These are phyloP conservation scores for Trametes sp. DNA, from an alignment of 1,284 basidiomycete species.

Conservation along the genomic window DNA sequence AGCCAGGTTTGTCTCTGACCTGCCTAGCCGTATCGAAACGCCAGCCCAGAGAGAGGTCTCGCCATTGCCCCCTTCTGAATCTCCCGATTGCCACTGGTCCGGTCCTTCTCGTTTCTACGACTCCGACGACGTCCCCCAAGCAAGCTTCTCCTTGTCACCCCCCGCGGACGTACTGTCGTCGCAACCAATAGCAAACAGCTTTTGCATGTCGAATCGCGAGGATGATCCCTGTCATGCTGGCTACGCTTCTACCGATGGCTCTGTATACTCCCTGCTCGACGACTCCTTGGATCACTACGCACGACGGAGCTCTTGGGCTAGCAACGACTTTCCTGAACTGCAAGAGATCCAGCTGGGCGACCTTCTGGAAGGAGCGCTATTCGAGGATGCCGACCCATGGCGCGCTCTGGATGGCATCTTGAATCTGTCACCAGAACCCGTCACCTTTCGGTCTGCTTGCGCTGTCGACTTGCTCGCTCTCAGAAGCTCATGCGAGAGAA, in stretches of 20 bases:
- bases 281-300: not conserved
- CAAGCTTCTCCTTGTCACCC: constrained; percentile 22
- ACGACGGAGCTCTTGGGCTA: not conserved
- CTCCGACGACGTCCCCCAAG: constrained; percentile 25
- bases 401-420: constrained; percentile 27
- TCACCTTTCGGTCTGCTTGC: no score
- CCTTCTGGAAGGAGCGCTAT: constrained; percentile 34
- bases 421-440: no score
- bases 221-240: not conserved
- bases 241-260: not conserved
- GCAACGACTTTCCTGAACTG: not conserved
- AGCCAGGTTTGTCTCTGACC: constrained; percentile 17
- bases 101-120: not conserved
- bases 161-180: not conserved
- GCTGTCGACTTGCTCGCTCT: not conserved
- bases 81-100: constrained; percentile 14
- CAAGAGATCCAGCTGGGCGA: constrained; percentile 25
- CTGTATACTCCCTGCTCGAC: not conserved
- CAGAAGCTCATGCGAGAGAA: constrained; percentile 2
- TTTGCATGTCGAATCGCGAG: not conserved
- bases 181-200: not conserved
- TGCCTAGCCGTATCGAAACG: no score
- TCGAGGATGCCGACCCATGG: constrained; percentile 39
- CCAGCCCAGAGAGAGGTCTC: not conserved
- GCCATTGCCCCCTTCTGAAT: constrained; percentile 14